Base-by-base conservation (phyloP, 495 filamentous ascomycete genomes). In the Neurospora cerealis region DNA sequence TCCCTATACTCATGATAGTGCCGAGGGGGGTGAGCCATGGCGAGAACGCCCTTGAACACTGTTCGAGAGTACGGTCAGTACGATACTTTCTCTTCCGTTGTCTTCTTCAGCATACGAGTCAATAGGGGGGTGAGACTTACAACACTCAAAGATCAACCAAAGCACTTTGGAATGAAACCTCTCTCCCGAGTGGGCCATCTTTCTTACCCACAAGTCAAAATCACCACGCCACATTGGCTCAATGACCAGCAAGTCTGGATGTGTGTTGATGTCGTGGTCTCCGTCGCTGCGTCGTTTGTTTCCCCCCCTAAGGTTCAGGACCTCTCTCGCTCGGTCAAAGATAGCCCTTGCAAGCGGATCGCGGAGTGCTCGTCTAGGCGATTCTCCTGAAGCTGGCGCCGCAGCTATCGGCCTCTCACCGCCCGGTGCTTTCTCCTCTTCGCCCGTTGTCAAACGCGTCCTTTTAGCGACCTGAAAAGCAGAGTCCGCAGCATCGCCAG, bases 21-120 rank as follows among this genome's bases (percentile, higher is more conserved):
- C 8, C 24, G 54, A 34, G 70, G 70, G 24, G 70, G 70, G 21
- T 71, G 28, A 42, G 70, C 70, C 39, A 71, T 48, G 1, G 39
- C 70, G 38, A 71, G n/a, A 46, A 71, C 39, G 39, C 39, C 70
- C 15, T 42, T 46, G 40, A 71, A 71, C n/a, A 71, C 39, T 71
- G 15, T 66, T 19, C 5, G 54, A 66, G 3, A 34, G 19, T 0
- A 19, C 9, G 0, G 2, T 66, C 28, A 66, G 54, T 19, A 62
- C 28, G 28, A 19, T 17, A 36, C 15, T 66, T 54, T 60, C 28
- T 34, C 9, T 66, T 66, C 28, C 28, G 13, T 32, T 62, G 1
- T 32, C 13, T 32, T 32, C 24, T 62, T 15, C 13, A 6, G 24
- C 24, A 66, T 46, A 21, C 19, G 19, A 46, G 19, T 5, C 42